A percentile compares a stretch with the other conserved stretches of the same genome.
Conservation (phyloP, 1,284 basidiomycete species). For the Puccinia polysora region DNA sequence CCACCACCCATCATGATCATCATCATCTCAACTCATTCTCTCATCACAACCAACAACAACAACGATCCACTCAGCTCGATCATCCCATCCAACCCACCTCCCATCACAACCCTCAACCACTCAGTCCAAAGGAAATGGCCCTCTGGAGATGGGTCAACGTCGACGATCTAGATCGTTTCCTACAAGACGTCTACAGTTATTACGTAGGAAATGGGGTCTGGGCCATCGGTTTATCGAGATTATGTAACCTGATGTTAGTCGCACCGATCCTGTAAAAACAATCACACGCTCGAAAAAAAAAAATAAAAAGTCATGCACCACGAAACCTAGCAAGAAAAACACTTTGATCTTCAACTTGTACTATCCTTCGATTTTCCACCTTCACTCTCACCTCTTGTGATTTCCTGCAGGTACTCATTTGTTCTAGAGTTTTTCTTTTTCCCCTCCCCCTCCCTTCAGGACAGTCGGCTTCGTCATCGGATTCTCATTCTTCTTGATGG, state of each 20-base stretch:
- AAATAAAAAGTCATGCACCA: neutral
- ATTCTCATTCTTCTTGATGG: constrained; percentile 91
- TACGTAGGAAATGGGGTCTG: constrained; percentile 94
- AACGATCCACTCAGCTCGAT: neutral
- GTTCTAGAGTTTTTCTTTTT: constrained; percentile 12
- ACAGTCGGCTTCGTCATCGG: constrained; percentile 94
- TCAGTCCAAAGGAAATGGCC: constrained; percentile 64
- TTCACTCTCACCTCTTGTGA: constrained; percentile 46
- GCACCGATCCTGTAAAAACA: constrained; percentile 47
- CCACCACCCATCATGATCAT: neutral
- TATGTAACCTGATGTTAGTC: constrained; percentile 79
- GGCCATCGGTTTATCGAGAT: constrained; percentile 80
- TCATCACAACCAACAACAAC: neutral
- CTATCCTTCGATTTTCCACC: no score
- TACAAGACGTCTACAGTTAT: constrained; percentile 86
- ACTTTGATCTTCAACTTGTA: no score
- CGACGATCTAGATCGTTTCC: constrained; percentile 86
- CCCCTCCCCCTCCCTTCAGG: constrained; percentile 56
- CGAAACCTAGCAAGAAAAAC: neutral
- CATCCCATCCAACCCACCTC: neutral
- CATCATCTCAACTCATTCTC: neutral
- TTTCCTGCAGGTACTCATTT: no score
- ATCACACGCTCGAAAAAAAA: neutral
- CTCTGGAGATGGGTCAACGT: constrained; percentile 99
- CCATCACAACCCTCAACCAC: neutral